Evolutionary conservation across 1,139 yeast species (phyloP).

Genomic region (Nakaseomyces delphensis): DNA sequence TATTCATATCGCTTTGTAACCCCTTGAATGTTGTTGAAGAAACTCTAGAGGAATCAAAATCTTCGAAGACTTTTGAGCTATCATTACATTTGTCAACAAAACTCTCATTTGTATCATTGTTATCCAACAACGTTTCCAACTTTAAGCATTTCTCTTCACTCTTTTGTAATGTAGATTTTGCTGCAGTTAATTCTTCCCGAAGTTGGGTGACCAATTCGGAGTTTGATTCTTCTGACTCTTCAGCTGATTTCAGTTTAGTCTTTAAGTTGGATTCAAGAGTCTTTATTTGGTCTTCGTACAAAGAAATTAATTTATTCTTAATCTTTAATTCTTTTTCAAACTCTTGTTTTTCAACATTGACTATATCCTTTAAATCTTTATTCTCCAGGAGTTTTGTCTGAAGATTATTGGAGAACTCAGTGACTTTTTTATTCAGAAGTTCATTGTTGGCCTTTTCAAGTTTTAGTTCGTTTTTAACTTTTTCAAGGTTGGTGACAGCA

Average conservation of each 20-base stretch:
- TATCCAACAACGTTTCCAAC: conserved; percentile 36
- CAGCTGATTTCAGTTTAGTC: conserved; percentile 17
- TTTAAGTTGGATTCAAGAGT: conserved; percentile 32
- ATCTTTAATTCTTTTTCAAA: conserved; percentile 54
- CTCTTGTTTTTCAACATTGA: conserved; percentile 42
- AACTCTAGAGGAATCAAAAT: conserved; percentile 8
- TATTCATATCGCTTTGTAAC: conserved; percentile 47
- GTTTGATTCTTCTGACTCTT: conserved; percentile 10
- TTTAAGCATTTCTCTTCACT: conserved; percentile 42
- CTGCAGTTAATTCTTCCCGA: conserved; percentile 33
- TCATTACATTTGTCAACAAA: background rate
- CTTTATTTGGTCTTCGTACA: conserved; percentile 45
- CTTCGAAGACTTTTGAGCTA: conserved; percentile 21
- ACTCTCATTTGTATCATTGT: conserved; percentile 34
- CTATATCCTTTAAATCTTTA: conserved; percentile 42
- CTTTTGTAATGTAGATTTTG: conserved; percentile 36
- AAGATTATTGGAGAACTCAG: conserved; percentile 12
- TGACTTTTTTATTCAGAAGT: conserved; percentile 11
- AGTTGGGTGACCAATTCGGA: conserved; percentile 37
- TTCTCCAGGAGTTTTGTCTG: conserved; percentile 31
- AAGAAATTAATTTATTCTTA: conserved; percentile 54
- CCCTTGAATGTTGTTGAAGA: conserved; percentile 34
- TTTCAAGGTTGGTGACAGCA: conserved; percentile 19
- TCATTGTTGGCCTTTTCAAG: conserved; percentile 10
- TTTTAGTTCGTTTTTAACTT: conserved; percentile 8